phyloP scores from a whole-genome alignment of 2,329 filamentous ascomycete genomes.

The Macroventuria anomochaeta region DNA sequence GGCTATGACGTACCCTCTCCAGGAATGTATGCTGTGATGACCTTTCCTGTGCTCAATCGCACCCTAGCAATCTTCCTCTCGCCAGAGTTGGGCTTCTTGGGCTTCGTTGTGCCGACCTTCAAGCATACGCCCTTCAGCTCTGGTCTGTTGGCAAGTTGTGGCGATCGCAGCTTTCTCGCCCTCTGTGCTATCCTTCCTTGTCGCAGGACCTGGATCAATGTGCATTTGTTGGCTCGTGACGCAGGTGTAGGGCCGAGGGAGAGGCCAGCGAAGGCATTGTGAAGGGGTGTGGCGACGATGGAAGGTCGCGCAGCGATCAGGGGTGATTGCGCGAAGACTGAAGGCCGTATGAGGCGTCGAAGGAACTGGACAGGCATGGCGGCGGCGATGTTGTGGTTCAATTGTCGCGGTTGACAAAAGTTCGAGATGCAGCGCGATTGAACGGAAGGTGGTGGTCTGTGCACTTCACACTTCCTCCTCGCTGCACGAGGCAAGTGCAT shows the following conservation, averaged over 20 bases:
- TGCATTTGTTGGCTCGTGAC: conserved; percentile 50
- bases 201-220: conserved; percentile 60
- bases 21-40: conserved; percentile 92
- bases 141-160: conserved; percentile 77
- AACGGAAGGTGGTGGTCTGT: conserved; percentile 16
- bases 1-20: conserved; percentile 71
- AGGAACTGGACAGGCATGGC: conserved; percentile 51
- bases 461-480: no score
- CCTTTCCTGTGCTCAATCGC: conserved; percentile 81
- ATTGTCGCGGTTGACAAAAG: conserved; percentile 18
- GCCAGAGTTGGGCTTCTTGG: conserved; percentile 98
- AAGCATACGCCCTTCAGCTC: conserved; percentile 95
- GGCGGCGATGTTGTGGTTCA: conserved; percentile 20
- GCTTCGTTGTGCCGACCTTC: conserved; percentile 90
- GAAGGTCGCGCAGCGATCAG: conserved; percentile 28
- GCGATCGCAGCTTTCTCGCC: conserved; percentile 85
- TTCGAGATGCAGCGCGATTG: conserved; percentile 18
- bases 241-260: conserved; percentile 49
- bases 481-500: no score
- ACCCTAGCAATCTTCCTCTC: conserved; percentile 96
- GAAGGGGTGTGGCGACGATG: conserved; percentile 27
- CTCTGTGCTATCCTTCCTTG: conserved; percentile 81
- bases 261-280: conserved; percentile 28
- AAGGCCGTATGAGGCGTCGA: conserved; percentile 48
- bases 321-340: conserved; percentile 26